Evolutionary conservation across 164 flowering plant species (phyloP).

Genomic region (Euptelea pleiosperma): DNA sequence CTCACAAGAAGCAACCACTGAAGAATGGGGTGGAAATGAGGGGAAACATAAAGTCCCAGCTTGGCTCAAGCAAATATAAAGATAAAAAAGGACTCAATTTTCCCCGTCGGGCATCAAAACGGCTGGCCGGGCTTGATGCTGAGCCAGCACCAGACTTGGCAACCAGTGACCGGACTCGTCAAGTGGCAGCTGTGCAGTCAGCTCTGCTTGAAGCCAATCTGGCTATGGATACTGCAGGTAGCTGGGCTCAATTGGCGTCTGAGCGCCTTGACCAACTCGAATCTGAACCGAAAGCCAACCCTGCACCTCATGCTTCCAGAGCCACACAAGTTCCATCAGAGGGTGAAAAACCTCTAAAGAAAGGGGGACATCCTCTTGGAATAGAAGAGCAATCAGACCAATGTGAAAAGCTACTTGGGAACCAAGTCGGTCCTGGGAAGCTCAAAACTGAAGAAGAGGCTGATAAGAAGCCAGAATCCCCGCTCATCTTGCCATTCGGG

Average conservation of each 20-base stretch:
- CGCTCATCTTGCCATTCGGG: constrained; percentile 22
- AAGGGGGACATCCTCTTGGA: not conserved
- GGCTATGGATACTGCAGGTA: not conserved
- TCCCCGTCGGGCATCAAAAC: constrained; percentile 55
- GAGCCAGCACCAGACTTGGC: constrained; percentile 29
- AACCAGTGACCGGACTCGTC: constrained; percentile 18
- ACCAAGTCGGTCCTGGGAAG: constrained; percentile 3
- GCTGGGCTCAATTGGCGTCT: not conserved
- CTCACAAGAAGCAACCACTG: constrained; percentile 11
- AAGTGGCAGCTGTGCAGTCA: constrained; percentile 12
- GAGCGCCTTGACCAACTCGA: constrained; percentile 4
- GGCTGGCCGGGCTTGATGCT: constrained; percentile 43
- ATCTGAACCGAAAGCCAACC: constrained; percentile 7
- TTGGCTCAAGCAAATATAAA: constrained; percentile 15
- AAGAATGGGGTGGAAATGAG: constrained; percentile 15
- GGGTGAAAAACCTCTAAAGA: not conserved
- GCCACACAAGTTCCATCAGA: not conserved
- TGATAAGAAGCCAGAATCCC: constrained; percentile 20
- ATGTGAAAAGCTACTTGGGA: not conserved
- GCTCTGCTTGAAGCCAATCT: not conserved
- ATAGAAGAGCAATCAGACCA: not conserved
- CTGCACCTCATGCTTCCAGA: not conserved
- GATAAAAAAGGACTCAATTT: constrained; percentile 17
- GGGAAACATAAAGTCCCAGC: constrained; percentile 6
- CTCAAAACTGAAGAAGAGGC: constrained; percentile 9